Base-by-base conservation (phyloP, 1,139 yeast genomes). In the Geotrichum macrosporum region DNA sequence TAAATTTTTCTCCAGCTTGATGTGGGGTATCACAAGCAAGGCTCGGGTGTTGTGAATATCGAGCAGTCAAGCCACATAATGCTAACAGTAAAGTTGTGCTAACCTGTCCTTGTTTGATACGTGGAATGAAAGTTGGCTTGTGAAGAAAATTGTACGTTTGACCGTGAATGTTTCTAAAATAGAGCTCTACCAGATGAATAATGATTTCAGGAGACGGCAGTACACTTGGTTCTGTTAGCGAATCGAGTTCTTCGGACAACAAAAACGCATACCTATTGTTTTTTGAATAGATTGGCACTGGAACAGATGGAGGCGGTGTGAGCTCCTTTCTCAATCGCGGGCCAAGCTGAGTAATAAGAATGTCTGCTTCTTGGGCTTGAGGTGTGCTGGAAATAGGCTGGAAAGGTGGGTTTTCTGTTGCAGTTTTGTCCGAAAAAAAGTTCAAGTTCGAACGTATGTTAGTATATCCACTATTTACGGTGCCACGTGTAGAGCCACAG, bases 141-240 rank as follows among this genome's bases (percentile, higher is more conserved):
- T 67, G 70, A 15, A 67, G 57, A 46, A 66, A 65, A 13, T 65
- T 61, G 50, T 67, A 67, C 4, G 68, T 65, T 50, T 66, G 70
- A 45, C 63, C 61, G 53, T 67, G 67, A 35, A 66, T 56, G 40
- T 64, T 58, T 31, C 62, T 54, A 50, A 66, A 66, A 48, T 66
- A 66, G 9, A 57, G 48, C 40, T 61, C 63, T 2, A 53, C 59
- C 29, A 62, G 55, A 40, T 62, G 64, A 27, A 57, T 46, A 12
- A 56, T 50, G 16, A 62, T 41, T 31, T 59, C 61, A n/a, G 48
- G 44, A 5, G 54, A 45, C 3, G 56, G 56, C n/a, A 52, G 32
- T 3, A 15, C 16, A 15, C 36, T 34, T 10, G 21, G 19, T 18
- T 9, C 10, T 10, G 13, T 34, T 34, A 34, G 36, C 15, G 8